phyloP scores from a whole-genome alignment of 1,139 yeast species.

The Candida smagusa region DNA sequence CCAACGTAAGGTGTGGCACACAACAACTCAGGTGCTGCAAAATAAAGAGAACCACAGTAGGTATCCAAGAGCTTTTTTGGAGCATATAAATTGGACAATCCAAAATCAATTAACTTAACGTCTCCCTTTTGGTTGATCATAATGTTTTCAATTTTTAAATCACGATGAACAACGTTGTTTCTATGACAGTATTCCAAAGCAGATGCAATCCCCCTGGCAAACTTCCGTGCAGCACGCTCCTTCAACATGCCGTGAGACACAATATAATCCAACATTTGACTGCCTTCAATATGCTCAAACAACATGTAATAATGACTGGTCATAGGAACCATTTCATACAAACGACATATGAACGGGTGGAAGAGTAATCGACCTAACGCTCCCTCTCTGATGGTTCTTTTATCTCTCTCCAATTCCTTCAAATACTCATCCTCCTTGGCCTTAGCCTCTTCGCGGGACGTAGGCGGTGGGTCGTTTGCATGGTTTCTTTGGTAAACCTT shows the following conservation, averaged over 20 bases:
- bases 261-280: slow-evolving; percentile 95
- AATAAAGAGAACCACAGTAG: slow-evolving; percentile 94
- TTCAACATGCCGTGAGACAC: slow-evolving; percentile 94
- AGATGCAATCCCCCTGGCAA: slow-evolving; percentile 94
- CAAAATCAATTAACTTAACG: slow-evolving; percentile 92
- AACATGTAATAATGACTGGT: slow-evolving; percentile 96
- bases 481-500: slow-evolving; percentile 75
- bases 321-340: slow-evolving; percentile 95
- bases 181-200: slow-evolving; percentile 92
- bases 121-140: slow-evolving; percentile 94
- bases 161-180: slow-evolving; percentile 95
- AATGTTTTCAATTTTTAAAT: slow-evolving; percentile 92
- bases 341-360: slow-evolving; percentile 89
- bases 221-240: slow-evolving; percentile 91
- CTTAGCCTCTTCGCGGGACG: slow-evolving; percentile 52
- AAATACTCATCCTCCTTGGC: slow-evolving; percentile 73
- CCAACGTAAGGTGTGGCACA: slow-evolving; percentile 92
- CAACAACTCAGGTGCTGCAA: slow-evolving; percentile 96
- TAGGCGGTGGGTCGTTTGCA: slow-evolving; percentile 63
- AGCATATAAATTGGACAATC: slow-evolving; percentile 83
- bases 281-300: slow-evolving; percentile 95
- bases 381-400: slow-evolving; percentile 91
- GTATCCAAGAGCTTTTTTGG: slow-evolving; percentile 76
- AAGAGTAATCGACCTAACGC: slow-evolving; percentile 85
- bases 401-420: slow-evolving; percentile 87